Conservation (phyloP, 441 rosid species). For the Adansonia gregorii region DNA sequence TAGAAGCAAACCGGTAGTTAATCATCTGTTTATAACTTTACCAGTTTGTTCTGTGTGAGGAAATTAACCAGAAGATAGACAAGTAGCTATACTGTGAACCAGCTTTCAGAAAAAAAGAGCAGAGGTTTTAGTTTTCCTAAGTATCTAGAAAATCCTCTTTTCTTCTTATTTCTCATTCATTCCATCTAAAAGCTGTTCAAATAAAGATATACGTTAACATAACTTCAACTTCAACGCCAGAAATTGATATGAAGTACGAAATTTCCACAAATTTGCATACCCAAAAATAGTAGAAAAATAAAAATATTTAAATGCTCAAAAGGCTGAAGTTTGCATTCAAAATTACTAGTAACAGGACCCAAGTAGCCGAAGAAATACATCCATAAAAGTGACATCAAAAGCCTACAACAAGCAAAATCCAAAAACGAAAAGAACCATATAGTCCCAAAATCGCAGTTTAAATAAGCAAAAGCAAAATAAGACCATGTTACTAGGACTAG, state of each 20-base stretch:
- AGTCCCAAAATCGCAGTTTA: constrained; percentile 29
- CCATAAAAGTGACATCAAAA: constrained; percentile 22
- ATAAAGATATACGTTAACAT: neutral
- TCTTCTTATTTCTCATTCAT: neutral
- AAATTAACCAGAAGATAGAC: neutral
- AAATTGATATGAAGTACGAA: constrained; percentile 24
- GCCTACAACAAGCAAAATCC: constrained; percentile 27
- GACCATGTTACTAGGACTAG: neutral
- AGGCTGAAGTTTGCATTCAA: constrained; percentile 21
- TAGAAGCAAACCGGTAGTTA: neutral
- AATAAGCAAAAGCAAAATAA: constrained; percentile 29
- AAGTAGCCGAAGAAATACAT: constrained; percentile 19
- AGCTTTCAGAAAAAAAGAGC: neutral
- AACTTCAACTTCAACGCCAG: constrained; percentile 9
- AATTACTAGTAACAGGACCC: constrained; percentile 44
- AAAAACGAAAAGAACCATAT: constrained; percentile 34
- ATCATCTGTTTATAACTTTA: neutral
- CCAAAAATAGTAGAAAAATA: constrained; percentile 30
- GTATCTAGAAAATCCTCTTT: constrained; percentile 14
- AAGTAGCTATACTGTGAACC: neutral
- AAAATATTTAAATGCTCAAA: constrained; percentile 25
- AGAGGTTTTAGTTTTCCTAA: neutral
- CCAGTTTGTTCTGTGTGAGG: neutral
- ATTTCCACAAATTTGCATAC: constrained; percentile 31
- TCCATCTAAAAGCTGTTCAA: constrained; percentile 12